Evolutionary conservation across 2,329 filamentous ascomycete genomes (phyloP), one percentile per base, ranked within the genome.

Genomic region (Sclerotinia minor): DNA sequence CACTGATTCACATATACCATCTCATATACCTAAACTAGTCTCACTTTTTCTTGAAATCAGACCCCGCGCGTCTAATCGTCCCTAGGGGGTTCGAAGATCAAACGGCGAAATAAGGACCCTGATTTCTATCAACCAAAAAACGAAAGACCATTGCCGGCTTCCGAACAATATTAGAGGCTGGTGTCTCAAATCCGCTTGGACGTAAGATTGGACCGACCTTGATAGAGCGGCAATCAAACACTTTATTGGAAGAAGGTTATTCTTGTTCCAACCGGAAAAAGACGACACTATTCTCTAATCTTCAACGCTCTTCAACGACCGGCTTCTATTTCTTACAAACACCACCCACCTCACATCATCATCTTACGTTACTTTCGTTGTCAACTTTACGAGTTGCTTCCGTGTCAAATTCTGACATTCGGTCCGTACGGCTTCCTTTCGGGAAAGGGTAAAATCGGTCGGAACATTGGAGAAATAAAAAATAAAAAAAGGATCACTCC

Each of bases 381-480:
- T 50, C 45, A 38, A 52, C 59, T 50, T 50, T 17, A 26, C 59
- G 9, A 61, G 29, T 26, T 26, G 2, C 35, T 49, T 59, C 53
- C 53, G 53, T 8, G 26, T 17, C 24, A n/a, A n/a, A 41, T 21
- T 29, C 32, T 21, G 44, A 49, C 17, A 59, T 5, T 66, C 64
- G 53, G 53, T 66, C 64, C 44, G 64, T 47, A 50, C 64, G 44
- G 44, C 55, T 58, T 66, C 49, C 29, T 38, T 7, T 66, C 64
- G 53, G 64, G 11, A 52, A 41, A 38, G n/a, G 17, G 17, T 24
- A 26, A 38, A 35, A 4, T 66, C n/a, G 44, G 32, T 66, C 64
- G 64, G 53, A 17, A 49, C 52, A 13, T n/a, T 47, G 52, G 29
- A 19, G n/a, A n/a, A n/a, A n/a, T n/a, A n/a, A n/a, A n/a, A n/a